Base-by-base conservation (phyloP, 2,329 filamentous ascomycete species). In the Penicillium brasilianum region DNA sequence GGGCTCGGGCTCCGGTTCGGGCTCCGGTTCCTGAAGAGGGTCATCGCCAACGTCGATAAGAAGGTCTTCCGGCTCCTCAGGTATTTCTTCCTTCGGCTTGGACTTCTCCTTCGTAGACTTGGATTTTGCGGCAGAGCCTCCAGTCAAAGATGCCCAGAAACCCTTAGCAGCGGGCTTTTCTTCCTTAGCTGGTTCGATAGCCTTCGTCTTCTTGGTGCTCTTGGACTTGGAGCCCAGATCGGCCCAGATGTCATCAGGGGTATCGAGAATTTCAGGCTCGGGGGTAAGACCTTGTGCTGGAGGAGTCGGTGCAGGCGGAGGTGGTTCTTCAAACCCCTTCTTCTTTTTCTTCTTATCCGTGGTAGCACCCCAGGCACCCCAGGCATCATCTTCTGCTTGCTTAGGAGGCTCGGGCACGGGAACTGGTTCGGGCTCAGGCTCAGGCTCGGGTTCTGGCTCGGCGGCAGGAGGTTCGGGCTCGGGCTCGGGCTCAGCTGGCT, bases 291-390 rank as follows among this genome's bases (percentile, higher is more conserved):
- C 80, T 62, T 81, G 74, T 50, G 78, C 74, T 46, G 81, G 81
- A 48, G 81, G 80, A 36, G 79, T 81, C 2, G 81, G 81, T 22
- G 79, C 81, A 18, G 80, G 80, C 37, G 81, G 81, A 34, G 81
- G 81, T 54, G 79, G 78, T 34, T 79, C 78, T 56, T 75, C 72
- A 51, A 77, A 63, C 57, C 71, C 76, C 69, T 82, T 86, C 65
- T 81, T 83, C 1, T 73, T 74, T 66, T 77, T 76, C 66, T 83
- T 85, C 69, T 84, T 86, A 25, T 77, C 75, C 46, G 80, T 81
- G 4, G 72, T 67, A 8, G 69, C 48, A 2, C 67, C 75, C 77
- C 76, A 80, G 36, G 75, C 68, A 20, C 69, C 72, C 75, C 74
- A 77, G 4, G 64, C 52, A 22, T 71, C 68, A 9, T 71, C 71